Base-by-base conservation (phyloP, 768 basidiomycete genomes). In the Podaxis sp. region DNA sequence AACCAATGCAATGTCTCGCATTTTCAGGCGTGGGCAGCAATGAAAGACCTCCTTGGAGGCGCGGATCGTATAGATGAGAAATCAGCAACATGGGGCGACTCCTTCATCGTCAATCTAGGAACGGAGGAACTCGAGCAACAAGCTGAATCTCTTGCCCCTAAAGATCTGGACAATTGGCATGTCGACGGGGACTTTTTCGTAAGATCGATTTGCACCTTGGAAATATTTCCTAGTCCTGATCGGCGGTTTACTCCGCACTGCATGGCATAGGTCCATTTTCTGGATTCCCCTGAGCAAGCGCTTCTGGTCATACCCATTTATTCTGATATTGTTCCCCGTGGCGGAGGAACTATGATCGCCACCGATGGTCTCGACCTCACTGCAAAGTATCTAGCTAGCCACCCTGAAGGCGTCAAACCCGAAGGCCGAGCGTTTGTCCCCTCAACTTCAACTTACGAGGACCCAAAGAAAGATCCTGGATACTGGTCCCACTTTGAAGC, bases 231-330 rank as follows among this genome's bases (percentile, higher is more conserved):
- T 20, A 46, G 24, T 48, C 0, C 49, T 50, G 24, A 50, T 26
- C 44, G 22, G 13, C 4, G 24, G 13, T 36, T 40, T 49, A 26
- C 33, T 37, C 20, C 17, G n/a, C 20, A 20, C 33, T 20, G 38
- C 4, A 8, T 50, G 28, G n/a, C 3, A 12, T 24, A 82, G 81
- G 76, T 83, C 28, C 84, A 85, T 71, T 89, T 80, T 69, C 80
- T 89, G 56, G 87, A 87, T 68, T 87, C 86, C 22, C 85, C 84
- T 3, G 86, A 88, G 70, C 87, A 87, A 73, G 87, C 80, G 4
- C 74, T 87, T 33, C 78, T 87, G 58, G 84, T 86, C 22, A 86
- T 87, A 59, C 86, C 86, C 2, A 76, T 89, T 53, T 88, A n/a
- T n/a, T n/a, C n/a, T n/a, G n/a, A n/a, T n/a, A n/a, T n/a, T n/a